phyloP scores from a whole-genome alignment of 2,329 filamentous ascomycete species.

The Penicillium sp. region DNA sequence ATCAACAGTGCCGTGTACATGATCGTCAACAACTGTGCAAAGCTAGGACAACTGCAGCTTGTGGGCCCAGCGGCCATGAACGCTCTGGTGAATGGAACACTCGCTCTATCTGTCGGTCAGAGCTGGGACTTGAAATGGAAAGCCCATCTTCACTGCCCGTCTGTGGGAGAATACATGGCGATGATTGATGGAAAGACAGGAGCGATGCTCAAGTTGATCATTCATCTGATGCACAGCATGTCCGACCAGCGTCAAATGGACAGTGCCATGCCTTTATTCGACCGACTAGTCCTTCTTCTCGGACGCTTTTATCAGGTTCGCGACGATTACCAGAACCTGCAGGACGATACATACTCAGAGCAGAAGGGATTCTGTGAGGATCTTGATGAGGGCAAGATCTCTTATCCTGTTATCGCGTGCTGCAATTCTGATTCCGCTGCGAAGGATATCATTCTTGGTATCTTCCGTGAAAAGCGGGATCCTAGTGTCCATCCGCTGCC shows the following conservation, averaged over 20 bases:
- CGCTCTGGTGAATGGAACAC: not conserved
- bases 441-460: not conserved
- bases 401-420: not conserved
- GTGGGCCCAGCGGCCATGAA: not conserved
- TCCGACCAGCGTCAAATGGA: not conserved
- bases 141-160: not conserved
- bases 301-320: slow-evolving; percentile 5
- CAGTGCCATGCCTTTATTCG: not conserved
- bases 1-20: not conserved
- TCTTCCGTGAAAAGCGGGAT: not conserved
- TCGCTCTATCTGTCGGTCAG: not conserved
- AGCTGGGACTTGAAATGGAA: slow-evolving; percentile 2
- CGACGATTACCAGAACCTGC: slow-evolving; percentile 6
- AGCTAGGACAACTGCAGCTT: not conserved
- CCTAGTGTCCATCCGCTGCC: not conserved
- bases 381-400: slow-evolving; percentile 7
- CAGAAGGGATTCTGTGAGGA: slow-evolving; percentile 6
- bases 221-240: not conserved
- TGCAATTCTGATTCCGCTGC: not conserved
- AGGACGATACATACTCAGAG: not conserved
- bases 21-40: not conserved
- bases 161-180: not conserved
- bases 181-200: slow-evolving; percentile 8
- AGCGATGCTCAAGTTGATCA: not conserved
- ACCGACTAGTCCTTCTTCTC: not conserved